Evolutionary conservation across 306 rosid species (phyloP).

Genomic region (Sechiopsis laciniata): DNA sequence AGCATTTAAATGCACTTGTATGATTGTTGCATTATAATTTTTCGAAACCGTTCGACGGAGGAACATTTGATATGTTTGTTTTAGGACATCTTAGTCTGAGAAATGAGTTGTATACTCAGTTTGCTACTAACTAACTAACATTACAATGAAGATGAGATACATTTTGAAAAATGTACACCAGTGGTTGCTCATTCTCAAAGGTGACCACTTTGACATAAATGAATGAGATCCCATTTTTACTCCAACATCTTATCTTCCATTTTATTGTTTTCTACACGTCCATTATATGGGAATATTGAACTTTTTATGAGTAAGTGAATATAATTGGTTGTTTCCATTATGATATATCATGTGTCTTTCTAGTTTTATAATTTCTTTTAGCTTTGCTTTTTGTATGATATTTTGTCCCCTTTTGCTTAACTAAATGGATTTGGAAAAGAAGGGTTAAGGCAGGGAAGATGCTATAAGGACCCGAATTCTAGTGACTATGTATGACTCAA

Average conservation of each 20-base stretch:
- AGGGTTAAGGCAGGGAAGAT: too few relatives aligned
- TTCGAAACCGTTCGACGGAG: slow-evolving; percentile 14
- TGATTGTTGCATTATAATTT: slow-evolving; percentile 19
- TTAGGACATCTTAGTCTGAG: slow-evolving; percentile 14
- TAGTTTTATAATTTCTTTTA: too few relatives aligned
- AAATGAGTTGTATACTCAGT: slow-evolving; percentile 7
- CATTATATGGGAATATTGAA: background rate
- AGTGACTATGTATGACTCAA: too few relatives aligned
- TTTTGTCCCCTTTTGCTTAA: too few relatives aligned
- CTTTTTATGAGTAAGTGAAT: background rate
- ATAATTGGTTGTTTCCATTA: background rate
- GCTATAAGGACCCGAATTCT: too few relatives aligned
- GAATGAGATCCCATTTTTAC: background rate
- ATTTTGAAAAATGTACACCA: background rate
- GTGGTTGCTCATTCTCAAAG: slow-evolving; percentile 3
- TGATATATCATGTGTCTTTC: background rate
- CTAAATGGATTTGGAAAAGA: too few relatives aligned
- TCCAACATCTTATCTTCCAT: background rate
- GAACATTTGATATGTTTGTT: slow-evolving; percentile 24
- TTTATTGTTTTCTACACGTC: background rate
- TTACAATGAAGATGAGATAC: slow-evolving; percentile 1
- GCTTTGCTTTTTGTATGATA: too few relatives aligned
- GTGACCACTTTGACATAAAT: slow-evolving; percentile 3
- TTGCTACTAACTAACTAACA: slow-evolving; percentile 1
- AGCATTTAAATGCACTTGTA: slow-evolving; percentile 33